Percentiles rank a stretch among this genome's conserved stretches.
Evolutionary conservation across 257 asterid genomes (phyloP).

Genomic region (Rubia yunnanensis): DNA sequence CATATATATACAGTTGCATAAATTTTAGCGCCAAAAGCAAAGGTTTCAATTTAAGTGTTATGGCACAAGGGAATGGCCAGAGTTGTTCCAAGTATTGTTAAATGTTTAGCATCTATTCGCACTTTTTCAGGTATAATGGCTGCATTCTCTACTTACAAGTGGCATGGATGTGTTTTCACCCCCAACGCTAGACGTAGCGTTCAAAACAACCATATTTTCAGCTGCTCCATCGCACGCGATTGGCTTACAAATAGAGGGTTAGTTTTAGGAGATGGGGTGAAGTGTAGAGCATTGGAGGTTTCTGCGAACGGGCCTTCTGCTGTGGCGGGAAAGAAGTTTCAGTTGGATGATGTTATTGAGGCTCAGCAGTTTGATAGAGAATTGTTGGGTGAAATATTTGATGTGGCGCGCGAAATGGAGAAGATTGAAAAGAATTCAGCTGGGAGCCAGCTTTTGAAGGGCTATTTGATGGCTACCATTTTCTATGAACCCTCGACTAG

Average conservation of each 20-base stretch:
- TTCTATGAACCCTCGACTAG: constrained; percentile 95
- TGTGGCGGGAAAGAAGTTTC: constrained; percentile 47
- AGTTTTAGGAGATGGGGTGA: constrained; percentile 16
- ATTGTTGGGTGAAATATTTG: constrained; percentile 69
- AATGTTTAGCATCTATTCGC: neutral
- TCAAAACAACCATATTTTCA: constrained; percentile 20
- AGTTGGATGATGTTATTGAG: constrained; percentile 69
- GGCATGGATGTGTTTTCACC: constrained; percentile 15
- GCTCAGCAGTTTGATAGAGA: constrained; percentile 87
- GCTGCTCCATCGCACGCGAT: constrained; percentile 4
- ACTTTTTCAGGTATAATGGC: constrained; percentile 35
- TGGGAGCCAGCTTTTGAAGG: constrained; percentile 67
- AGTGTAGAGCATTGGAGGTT: constrained; percentile 45
- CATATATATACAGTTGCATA: no score
- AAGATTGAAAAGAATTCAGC: constrained; percentile 64
- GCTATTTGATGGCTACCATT: constrained; percentile 84
- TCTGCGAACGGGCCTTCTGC: constrained; percentile 25
- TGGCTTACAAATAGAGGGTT: constrained; percentile 14
- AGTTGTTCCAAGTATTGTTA: neutral
- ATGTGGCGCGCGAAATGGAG: constrained; percentile 88
- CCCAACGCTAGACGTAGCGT: constrained; percentile 17
- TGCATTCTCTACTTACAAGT: constrained; percentile 28
- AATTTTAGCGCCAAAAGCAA: no score
- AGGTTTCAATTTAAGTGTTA: no score
- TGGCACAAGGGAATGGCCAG: no score